Percentiles rank a stretch among this genome's conserved stretches.
These are phyloP conservation scores for Fusarium fujikuroi DNA, from an alignment of 2,329 filamentous ascomycete species.

Conservation along the genomic window DNA sequence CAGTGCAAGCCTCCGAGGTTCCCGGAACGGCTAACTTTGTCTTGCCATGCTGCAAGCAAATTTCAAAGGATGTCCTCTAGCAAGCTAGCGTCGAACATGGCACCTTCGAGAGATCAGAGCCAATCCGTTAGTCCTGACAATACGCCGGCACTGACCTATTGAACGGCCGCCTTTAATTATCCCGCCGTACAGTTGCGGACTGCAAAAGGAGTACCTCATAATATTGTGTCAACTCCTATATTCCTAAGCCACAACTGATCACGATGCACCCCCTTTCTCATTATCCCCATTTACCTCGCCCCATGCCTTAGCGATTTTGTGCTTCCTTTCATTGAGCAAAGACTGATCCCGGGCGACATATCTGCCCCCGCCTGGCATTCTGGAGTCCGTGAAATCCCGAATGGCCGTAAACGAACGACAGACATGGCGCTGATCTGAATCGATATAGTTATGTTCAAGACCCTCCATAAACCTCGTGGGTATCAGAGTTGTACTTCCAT, in stretches of 20 bases:
- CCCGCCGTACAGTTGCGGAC: rapidly evolving
- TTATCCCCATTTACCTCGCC: neutral
- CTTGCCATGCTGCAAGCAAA: too few species aligned
- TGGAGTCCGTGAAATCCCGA: neutral
- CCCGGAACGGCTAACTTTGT: too few species aligned
- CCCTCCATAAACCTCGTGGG: neutral
- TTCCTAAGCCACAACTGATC: neutral
- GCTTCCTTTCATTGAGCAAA: neutral
- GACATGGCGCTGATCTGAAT: neutral
- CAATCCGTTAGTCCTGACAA: too few species aligned
- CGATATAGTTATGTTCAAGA: neutral
- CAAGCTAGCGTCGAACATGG: too few species aligned
- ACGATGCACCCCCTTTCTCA: neutral
- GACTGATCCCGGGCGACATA: neutral
- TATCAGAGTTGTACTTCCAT: neutral
- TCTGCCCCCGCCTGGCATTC: neutral
- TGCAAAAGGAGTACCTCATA: rapidly evolving
- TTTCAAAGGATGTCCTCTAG: too few species aligned
- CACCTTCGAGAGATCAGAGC: too few species aligned
- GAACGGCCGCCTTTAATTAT: neutral
- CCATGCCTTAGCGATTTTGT: neutral
- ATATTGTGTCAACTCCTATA: neutral
- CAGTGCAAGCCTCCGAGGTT: too few species aligned
- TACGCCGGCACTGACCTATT: too few species aligned
- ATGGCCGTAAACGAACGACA: neutral